Percentiles rank a stretch among this genome's conserved stretches.
These are phyloP conservation scores for Penium margaritaceum DNA, from an alignment of 139 green algal species.

Conservation along the genomic window DNA sequence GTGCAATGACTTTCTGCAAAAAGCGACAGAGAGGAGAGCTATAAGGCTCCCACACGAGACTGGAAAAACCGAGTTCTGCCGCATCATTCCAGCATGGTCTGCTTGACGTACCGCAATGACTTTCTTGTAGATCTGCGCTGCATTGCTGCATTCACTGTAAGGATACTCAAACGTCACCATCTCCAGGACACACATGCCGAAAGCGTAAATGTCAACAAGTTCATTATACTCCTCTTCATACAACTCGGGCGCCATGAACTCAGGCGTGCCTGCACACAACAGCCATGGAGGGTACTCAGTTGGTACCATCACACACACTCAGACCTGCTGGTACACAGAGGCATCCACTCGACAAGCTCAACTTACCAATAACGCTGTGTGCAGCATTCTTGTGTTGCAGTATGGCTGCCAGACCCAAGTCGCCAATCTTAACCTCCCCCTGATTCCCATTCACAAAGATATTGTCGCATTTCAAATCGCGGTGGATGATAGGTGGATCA, in stretches of 20 bases:
- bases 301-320: neutral
- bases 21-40: neutral
- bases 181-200: conserved; percentile 97
- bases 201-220: conserved; percentile 93
- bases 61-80: neutral
- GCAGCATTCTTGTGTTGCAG: conserved; percentile 70
- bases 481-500: conserved; percentile 83
- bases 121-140: conserved; percentile 97
- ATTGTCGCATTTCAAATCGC: conserved; percentile 86
- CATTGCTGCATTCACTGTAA: conserved; percentile 93
- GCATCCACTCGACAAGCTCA: neutral
- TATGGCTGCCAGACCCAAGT: conserved; percentile 91
- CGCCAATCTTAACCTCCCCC: conserved; percentile 95
- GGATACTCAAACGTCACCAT: conserved; percentile 95
- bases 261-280: conserved; percentile 64
- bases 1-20: neutral
- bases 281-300: neutral
- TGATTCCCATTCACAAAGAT: conserved; percentile 68
- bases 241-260: conserved; percentile 99
- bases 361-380: conserved; percentile 75
- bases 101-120: conserved; percentile 61
- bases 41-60: neutral
- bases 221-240: conserved; percentile 99
- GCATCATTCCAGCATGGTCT: neutral
- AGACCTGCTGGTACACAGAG: neutral